These are phyloP conservation scores for Leccinum aurantiacum DNA, from an alignment of 768 basidiomycete species.

Conservation along the genomic window DNA sequence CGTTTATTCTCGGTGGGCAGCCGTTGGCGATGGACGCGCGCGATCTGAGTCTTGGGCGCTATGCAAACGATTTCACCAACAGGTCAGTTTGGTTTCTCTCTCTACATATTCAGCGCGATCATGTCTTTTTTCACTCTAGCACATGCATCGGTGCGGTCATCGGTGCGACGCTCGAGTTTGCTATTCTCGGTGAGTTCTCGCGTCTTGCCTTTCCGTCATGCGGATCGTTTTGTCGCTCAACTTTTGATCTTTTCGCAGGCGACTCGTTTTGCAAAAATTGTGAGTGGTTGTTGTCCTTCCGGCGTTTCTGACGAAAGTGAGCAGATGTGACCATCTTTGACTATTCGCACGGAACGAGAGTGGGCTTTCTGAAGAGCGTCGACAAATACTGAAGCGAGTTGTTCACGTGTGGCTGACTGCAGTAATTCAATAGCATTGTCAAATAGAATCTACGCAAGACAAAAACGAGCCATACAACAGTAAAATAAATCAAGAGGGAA, in stretches of 20 bases:
- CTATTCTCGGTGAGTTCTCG: slow-evolving; percentile 22
- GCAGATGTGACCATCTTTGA: slow-evolving; percentile 64
- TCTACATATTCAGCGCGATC: neutral
- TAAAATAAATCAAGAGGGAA: neutral
- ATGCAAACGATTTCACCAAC: slow-evolving; percentile 25
- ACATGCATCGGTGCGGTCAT: slow-evolving; percentile 59
- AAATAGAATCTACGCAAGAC: neutral
- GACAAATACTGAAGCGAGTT: slow-evolving; percentile 24
- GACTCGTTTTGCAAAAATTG: slow-evolving; percentile 70
- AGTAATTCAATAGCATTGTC: neutral
- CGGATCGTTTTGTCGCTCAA: neutral
- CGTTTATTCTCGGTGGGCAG: slow-evolving; percentile 46
- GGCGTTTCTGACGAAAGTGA: neutral
- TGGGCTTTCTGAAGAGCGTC: slow-evolving; percentile 59
- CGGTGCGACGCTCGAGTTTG: slow-evolving; percentile 28
- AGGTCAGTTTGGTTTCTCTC: neutral
- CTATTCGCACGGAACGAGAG: slow-evolving; percentile 50
- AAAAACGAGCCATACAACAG: neutral
- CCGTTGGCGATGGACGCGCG: slow-evolving; percentile 41
- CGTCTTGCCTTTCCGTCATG: neutral
- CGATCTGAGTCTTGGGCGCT: slow-evolving; percentile 59
- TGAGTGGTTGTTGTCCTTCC: slow-evolving; percentile 27
- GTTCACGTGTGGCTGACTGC: too few species aligned
- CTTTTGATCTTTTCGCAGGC: slow-evolving; percentile 30
- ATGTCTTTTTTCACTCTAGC: slow-evolving; percentile 23